These are phyloP conservation scores for Aspergillus biplanus DNA, from an alignment of 495 filamentous ascomycete genomes.

Conservation along the genomic window DNA sequence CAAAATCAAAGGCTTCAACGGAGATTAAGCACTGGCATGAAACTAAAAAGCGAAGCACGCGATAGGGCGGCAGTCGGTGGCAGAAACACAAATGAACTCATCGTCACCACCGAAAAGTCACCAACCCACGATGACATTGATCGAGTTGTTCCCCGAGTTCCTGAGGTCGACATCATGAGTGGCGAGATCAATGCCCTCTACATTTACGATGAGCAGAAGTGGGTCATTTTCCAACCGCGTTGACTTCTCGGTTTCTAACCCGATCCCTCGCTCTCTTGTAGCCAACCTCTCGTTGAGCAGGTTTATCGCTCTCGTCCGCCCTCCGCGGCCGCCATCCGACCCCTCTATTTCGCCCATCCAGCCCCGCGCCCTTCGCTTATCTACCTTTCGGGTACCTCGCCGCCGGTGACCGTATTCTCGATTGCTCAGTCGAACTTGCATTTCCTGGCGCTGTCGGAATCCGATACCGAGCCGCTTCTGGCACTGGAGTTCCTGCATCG, in stretches of 20 bases:
- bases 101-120: conserved; percentile 17
- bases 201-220: conserved; percentile 94
- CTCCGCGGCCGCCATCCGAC: conserved; percentile 72
- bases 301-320: conserved; percentile 76
- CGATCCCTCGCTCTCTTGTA: conserved; percentile 30
- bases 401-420: conserved; percentile 89
- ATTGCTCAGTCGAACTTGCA: conserved; percentile 84
- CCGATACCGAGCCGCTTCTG: conserved; percentile 91
- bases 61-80: conserved; percentile 39
- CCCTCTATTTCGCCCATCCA: conserved; percentile 85
- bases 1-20: too few species aligned
- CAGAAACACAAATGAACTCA: conserved; percentile 38
- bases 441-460: conserved; percentile 79
- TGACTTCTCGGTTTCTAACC: conserved; percentile 20
- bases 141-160: neutral
- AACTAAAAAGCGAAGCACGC: conserved; percentile 22
- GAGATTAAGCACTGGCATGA: neutral
- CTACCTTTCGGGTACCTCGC: conserved; percentile 77
- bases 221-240: conserved; percentile 25
- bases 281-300: conserved; percentile 68
- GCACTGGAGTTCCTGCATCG: conserved; percentile 94
- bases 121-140: neutral
- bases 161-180: conserved; percentile 59
- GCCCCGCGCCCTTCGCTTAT: conserved; percentile 82
- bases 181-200: conserved; percentile 93